Percentiles rank a stretch among this genome's conserved stretches.
These are phyloP conservation scores for Quercus bicolor DNA, from an alignment of 306 rosid genomes.

Conservation along the genomic window DNA sequence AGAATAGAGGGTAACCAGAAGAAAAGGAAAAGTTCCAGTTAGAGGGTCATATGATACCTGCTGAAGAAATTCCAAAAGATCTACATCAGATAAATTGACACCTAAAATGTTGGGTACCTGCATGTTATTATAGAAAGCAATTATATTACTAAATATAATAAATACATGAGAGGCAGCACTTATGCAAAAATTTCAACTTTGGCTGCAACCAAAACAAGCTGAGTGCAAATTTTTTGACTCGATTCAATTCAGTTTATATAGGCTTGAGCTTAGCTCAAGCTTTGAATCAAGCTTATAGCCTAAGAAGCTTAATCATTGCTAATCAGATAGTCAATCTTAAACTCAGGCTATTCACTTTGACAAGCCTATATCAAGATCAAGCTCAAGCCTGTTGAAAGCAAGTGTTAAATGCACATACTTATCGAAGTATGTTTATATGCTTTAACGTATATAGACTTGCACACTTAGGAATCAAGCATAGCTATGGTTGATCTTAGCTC, in stretches of 20 bases:
- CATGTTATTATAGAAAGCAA: conserved; percentile 12
- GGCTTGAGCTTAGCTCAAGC: background rate
- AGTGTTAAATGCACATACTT: background rate
- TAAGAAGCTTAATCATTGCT: background rate
- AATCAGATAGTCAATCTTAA: background rate
- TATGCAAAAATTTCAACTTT: conserved; percentile 11
- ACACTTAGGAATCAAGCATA: background rate
- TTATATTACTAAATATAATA: conserved; percentile 13
- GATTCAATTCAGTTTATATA: background rate
- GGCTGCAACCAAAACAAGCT: background rate
- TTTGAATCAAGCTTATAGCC: background rate
- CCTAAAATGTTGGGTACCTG: conserved; percentile 95
- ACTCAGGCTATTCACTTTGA: background rate
- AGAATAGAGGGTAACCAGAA: conserved; percentile 13
- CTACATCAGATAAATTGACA: conserved; percentile 67
- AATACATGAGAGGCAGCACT: background rate
- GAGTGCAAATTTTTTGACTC: background rate
- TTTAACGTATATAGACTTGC: background rate
- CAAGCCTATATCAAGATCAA: background rate
- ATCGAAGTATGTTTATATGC: background rate
- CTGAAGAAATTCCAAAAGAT: conserved; percentile 94
- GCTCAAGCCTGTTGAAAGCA: background rate
- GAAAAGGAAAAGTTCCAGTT: conserved; percentile 9
- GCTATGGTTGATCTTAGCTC: background rate
- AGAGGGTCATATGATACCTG: conserved; percentile 52